Conservation (phyloP, 2,329 filamentous ascomycete genomes). For the Colletotrichum filicis region DNA sequence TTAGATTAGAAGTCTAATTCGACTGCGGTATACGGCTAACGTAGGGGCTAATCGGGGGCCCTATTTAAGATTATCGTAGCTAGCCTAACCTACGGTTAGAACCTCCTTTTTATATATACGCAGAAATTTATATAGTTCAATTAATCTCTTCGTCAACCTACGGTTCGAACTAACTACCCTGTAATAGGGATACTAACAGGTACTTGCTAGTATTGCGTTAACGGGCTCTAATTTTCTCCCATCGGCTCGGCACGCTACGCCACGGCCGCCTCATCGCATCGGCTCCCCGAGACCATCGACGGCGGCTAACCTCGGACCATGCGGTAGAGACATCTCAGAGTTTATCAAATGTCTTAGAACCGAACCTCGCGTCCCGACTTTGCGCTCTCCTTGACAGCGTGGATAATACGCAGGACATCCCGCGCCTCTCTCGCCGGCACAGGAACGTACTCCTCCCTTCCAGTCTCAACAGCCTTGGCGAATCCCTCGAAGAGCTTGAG, state of each 20-base stretch:
- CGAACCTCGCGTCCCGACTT: constrained; percentile 57
- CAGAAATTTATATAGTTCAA: no score
- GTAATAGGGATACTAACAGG: no score
- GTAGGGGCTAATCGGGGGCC: no score
- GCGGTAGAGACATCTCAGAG: neutral
- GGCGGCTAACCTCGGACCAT: neutral
- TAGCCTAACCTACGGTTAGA: no score
- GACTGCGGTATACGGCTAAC: no score
- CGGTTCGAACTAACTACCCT: no score
- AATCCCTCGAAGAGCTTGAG: constrained; percentile 71
- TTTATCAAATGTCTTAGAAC: constrained; percentile 38
- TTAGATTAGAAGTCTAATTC: no score
- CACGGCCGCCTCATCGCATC: neutral
- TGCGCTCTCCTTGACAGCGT: constrained; percentile 62
- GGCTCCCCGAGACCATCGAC: neutral
- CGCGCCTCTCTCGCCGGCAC: constrained; percentile 64
- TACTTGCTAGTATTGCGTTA: constrained; percentile 2
- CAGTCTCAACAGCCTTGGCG: constrained; percentile 57
- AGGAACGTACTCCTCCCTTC: constrained; percentile 61
- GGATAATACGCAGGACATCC: constrained; percentile 64
- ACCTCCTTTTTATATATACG: no score
- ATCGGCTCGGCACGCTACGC: constrained; percentile 16
- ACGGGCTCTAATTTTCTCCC: constrained; percentile 1
- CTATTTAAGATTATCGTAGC: no score
- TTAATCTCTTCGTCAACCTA: no score